Evolutionary conservation across 1,284 basidiomycete species (phyloP).

Genomic region (Malassezia equina): DNA sequence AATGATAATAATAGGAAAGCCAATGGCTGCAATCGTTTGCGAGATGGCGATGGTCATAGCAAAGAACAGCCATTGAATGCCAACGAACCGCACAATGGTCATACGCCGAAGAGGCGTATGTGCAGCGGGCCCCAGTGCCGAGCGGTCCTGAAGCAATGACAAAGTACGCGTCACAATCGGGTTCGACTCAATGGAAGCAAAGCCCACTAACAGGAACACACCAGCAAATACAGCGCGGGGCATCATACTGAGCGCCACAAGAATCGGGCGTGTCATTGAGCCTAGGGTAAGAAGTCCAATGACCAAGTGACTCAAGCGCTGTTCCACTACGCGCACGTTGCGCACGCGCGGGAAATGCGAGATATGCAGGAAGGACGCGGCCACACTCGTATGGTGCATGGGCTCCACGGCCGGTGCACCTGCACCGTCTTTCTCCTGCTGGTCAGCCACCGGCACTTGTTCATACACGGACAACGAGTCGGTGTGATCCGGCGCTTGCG

Average conservation of each 20-base stretch:
- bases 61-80: slow-evolving; percentile 73
- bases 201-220: slow-evolving; percentile 46
- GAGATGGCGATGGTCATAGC: slow-evolving; percentile 82
- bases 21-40: slow-evolving; percentile 68
- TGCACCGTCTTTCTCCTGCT: slow-evolving; percentile 31
- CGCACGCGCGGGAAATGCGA: slow-evolving; percentile 23
- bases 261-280: slow-evolving; percentile 45
- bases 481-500: slow-evolving; percentile 91
- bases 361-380: slow-evolving; percentile 9
- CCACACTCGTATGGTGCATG: neutral
- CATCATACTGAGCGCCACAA: slow-evolving; percentile 44
- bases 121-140: slow-evolving; percentile 49
- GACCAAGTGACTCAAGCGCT: slow-evolving; percentile 40
- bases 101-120: slow-evolving; percentile 64
- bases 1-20: slow-evolving; percentile 81
- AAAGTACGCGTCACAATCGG: slow-evolving; percentile 74
- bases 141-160: slow-evolving; percentile 66
- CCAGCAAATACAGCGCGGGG: slow-evolving; percentile 40
- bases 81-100: slow-evolving; percentile 66
- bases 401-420: slow-evolving; percentile 51
- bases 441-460: slow-evolving; percentile 29
- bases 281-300: slow-evolving; percentile 45
- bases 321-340: slow-evolving; percentile 39
- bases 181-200: slow-evolving; percentile 62
- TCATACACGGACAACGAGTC: slow-evolving; percentile 71